These are phyloP conservation scores for Priceomyces fermenticarens DNA, from an alignment of 805 yeast species.

Conservation along the genomic window DNA sequence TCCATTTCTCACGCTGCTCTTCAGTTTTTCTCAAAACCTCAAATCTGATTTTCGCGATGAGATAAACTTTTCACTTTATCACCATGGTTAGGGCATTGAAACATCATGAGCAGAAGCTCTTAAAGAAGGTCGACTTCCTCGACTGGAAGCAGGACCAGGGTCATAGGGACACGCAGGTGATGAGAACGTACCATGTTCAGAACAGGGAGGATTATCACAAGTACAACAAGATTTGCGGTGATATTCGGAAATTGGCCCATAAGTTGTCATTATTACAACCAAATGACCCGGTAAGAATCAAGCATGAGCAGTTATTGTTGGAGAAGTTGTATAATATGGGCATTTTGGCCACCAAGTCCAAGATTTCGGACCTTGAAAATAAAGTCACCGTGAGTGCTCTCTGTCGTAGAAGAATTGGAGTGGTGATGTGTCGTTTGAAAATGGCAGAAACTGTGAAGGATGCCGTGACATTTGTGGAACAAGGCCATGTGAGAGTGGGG, in stretches of 20 bases:
- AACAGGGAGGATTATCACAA: constrained; percentile 94
- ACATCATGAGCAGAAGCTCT: constrained; percentile 91
- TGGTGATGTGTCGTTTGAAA: constrained; percentile 87
- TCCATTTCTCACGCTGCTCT: too few relatives aligned
- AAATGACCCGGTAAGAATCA: constrained; percentile 78
- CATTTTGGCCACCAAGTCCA: constrained; percentile 78
- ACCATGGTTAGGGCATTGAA: constrained; percentile 82
- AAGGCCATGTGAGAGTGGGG: constrained; percentile 97
- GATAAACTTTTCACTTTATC: too few relatives aligned
- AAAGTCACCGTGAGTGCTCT: constrained; percentile 88
- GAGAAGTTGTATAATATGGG: constrained; percentile 92
- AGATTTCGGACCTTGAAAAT: constrained; percentile 88
- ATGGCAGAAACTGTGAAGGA: constrained; percentile 90
- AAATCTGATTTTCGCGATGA: too few relatives aligned
- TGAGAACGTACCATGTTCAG: constrained; percentile 91
- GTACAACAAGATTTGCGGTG: constrained; percentile 91
- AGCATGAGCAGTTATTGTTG: constrained; percentile 82
- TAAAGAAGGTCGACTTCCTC: constrained; percentile 92
- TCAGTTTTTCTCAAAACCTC: too few relatives aligned
- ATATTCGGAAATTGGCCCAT: constrained; percentile 81
- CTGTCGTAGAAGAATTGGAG: constrained; percentile 89
- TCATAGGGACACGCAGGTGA: constrained; percentile 94
- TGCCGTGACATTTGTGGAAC: constrained; percentile 90
- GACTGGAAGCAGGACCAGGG: constrained; percentile 97
- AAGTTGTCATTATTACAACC: constrained; percentile 82